These are phyloP conservation scores for Argentina anserina DNA, from an alignment of 306 rosid species.

Conservation along the genomic window DNA sequence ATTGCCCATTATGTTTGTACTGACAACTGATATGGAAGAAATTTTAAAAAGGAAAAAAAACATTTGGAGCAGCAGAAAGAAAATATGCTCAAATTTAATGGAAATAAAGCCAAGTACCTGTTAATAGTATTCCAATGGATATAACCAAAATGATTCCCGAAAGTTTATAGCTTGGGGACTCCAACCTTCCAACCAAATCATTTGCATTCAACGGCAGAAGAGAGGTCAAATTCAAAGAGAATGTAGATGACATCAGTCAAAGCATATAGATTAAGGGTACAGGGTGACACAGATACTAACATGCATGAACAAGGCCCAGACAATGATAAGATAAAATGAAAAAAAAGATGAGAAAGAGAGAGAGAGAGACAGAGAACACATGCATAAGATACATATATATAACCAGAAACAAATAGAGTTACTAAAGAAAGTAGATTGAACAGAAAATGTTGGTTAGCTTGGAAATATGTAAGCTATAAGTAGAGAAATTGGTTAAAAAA, in stretches of 20 bases:
- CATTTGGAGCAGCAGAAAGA: background rate
- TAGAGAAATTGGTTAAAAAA: slow-evolving; percentile 7
- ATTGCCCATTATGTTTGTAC: too few relatives aligned
- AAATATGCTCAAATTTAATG: slow-evolving; percentile 20
- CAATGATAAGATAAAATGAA: background rate
- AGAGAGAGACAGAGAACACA: background rate
- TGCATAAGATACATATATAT: background rate
- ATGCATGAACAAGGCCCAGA: background rate
- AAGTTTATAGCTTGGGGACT: slow-evolving; percentile 73
- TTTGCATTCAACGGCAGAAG: slow-evolving; percentile 29
- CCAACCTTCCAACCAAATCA: slow-evolving; percentile 67
- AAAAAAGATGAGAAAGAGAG: too few relatives aligned
- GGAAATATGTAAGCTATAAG: too few relatives aligned
- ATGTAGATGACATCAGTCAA: slow-evolving; percentile 8
- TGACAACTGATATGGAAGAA: too few relatives aligned
- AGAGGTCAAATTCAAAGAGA: slow-evolving; percentile 8
- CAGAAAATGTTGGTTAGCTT: too few relatives aligned
- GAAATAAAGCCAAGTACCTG: slow-evolving; percentile 48
- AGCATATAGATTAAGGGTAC: background rate
- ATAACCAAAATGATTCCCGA: slow-evolving; percentile 83
- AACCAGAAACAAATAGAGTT: too few relatives aligned
- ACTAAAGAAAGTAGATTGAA: too few relatives aligned
- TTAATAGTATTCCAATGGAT: slow-evolving; percentile 79
- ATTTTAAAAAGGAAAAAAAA: background rate
- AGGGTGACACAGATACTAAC: slow-evolving; percentile 2